A percentile compares a stretch with the other conserved stretches of the same genome.
Evolutionary conservation across 2,329 filamentous ascomycete genomes (phyloP).

Genomic region (Aureobasidium zeae): DNA sequence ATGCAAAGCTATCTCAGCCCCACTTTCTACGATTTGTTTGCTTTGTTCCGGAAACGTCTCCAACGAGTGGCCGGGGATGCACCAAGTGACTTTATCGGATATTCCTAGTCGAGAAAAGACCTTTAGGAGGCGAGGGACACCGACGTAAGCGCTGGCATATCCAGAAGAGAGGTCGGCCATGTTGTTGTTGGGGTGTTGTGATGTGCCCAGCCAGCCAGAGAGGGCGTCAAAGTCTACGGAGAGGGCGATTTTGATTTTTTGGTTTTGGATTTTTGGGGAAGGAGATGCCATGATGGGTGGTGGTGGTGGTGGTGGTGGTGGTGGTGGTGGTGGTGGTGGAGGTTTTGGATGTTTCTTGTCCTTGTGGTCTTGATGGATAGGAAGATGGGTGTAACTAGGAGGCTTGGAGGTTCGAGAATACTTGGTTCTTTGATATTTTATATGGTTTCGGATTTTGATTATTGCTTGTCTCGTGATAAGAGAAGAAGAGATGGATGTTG

Average conservation of each 20-base stretch:
- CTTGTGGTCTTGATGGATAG: too few relatives aligned
- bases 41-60: constrained; percentile 49
- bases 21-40: constrained; percentile 41
- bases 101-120: constrained; percentile 45
- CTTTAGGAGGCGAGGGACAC: constrained; percentile 46
- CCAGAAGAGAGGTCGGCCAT: constrained; percentile 48
- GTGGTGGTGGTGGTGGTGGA: too few relatives aligned
- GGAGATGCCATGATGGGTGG: neutral
- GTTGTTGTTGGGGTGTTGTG: constrained; percentile 43
- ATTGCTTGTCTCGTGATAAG: neutral
- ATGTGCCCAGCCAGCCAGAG: constrained; percentile 52
- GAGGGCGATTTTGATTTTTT: constrained; percentile 33
- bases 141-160: constrained; percentile 49
- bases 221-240: constrained; percentile 50
- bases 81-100: constrained; percentile 49
- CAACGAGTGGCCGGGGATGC: constrained; percentile 50
- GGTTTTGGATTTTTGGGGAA: neutral
- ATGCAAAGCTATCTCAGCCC: constrained; percentile 45
- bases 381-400: too few relatives aligned
- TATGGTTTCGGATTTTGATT: neutral
- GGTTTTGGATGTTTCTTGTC: too few relatives aligned
- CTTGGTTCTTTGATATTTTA: neutral
- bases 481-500: neutral
- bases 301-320: too few relatives aligned
- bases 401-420: too few relatives aligned